Conservation (phyloP, 805 yeast species). For the Cyberlindnera amylophila region DNA sequence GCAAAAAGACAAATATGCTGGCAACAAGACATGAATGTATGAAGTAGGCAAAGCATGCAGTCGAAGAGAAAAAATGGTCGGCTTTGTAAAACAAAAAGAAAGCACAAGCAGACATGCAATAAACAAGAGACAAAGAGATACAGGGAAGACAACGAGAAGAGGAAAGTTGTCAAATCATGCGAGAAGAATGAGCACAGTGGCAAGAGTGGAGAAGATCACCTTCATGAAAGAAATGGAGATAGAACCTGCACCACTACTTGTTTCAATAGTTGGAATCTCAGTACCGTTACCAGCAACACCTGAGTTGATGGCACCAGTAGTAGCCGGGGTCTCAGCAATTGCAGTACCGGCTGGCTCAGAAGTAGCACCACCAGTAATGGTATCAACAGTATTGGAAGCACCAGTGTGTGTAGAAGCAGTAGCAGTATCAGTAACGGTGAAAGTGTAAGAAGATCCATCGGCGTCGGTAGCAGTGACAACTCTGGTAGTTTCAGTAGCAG, state of each 20-base stretch:
- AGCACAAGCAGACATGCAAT: neutral
- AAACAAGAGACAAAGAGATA: neutral
- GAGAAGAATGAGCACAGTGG: conserved; percentile 2
- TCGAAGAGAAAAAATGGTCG: too few species aligned
- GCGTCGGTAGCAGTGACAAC: conserved; percentile 11
- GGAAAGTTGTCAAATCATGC: conserved; percentile 2
- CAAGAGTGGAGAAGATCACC: conserved; percentile 2
- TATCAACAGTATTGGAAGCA: conserved; percentile 10
- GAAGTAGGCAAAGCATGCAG: neutral
- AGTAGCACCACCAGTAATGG: conserved; percentile 4
- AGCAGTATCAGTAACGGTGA: conserved; percentile 5
- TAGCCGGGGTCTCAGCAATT: neutral
- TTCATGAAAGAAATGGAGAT: conserved; percentile 4
- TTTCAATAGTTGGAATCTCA: conserved; percentile 6
- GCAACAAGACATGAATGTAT: neutral
- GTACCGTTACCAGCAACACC: conserved; percentile 1
- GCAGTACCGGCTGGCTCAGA: neutral
- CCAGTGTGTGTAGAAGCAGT: conserved; percentile 6
- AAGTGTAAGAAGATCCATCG: conserved; percentile 4
- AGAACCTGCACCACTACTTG: conserved; percentile 11
- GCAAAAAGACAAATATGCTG: neutral
- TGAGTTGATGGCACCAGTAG: neutral
- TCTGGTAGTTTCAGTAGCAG: conserved; percentile 3
- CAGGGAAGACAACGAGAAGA: too few species aligned
- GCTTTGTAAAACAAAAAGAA: neutral